Percentiles rank a stretch among this genome's conserved stretches.
Evolutionary conservation across 305 asterid species (phyloP).

Genomic region (Coffea humblotiana): DNA sequence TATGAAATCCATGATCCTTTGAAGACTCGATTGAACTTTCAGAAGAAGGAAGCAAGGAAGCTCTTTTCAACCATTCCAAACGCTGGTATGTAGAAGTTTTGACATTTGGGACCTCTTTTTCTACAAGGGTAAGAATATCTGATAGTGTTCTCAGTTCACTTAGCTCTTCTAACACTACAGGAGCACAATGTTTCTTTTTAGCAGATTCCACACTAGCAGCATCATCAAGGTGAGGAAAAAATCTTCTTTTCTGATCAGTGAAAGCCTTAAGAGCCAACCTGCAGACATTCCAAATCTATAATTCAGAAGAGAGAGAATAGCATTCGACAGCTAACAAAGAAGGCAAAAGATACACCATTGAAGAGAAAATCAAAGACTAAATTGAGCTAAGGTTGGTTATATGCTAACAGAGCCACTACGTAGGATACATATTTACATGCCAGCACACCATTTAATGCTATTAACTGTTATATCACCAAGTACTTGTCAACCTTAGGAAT

Average conservation of each 20-base stretch:
- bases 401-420: not conserved
- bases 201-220: conserved; percentile 54
- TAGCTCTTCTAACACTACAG: conserved; percentile 47
- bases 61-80: conserved; percentile 83
- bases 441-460: not conserved
- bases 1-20: conserved; percentile 59
- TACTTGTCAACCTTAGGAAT: not conserved
- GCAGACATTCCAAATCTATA: conserved; percentile 23
- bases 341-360: not conserved
- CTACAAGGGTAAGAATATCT: conserved; percentile 62
- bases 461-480: not conserved
- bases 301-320: not conserved
- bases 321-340: not conserved
- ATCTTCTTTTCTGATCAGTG: conserved; percentile 79
- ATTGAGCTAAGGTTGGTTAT: not conserved
- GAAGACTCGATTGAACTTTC: conserved; percentile 52
- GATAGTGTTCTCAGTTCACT: conserved; percentile 54
- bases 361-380: not conserved
- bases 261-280: conserved; percentile 98
- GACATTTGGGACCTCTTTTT: conserved; percentile 69
- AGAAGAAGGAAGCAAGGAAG: conserved; percentile 59
- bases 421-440: not conserved
- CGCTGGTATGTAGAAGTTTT: conserved; percentile 71
- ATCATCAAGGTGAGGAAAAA: conserved; percentile 81
- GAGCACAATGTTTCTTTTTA: conserved; percentile 56